Conservation (phyloP, 257 asterid species). For the Nicotiana tabacum region DNA sequence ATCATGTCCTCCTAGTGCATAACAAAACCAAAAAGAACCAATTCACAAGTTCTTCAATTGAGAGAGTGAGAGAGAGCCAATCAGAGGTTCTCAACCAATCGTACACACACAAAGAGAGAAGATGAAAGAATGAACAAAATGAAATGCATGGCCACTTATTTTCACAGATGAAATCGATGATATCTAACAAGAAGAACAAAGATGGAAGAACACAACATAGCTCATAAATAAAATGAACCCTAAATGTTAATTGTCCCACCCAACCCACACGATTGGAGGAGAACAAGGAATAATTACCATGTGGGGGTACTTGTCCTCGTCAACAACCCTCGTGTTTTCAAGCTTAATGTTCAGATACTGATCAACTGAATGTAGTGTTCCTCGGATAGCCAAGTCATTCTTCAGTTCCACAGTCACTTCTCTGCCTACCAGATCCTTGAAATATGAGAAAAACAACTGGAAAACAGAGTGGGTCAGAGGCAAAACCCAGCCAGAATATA, state of each 20-base stretch:
- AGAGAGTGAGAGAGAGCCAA: not conserved
- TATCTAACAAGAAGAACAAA: not conserved
- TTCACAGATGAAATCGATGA: not conserved
- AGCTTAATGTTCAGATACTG: constrained; percentile 95
- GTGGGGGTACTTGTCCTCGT: constrained; percentile 93
- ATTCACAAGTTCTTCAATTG: not conserved
- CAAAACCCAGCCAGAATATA: not conserved
- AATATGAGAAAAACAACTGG: constrained; percentile 97
- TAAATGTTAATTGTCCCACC: not conserved
- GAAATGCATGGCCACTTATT: not conserved
- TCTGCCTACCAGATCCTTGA: constrained; percentile 95
- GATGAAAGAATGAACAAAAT: not conserved
- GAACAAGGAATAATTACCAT: constrained; percentile 42
- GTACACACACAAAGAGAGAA: not conserved
- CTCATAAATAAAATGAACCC: too few relatives aligned
- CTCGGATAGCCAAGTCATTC: constrained; percentile 91
- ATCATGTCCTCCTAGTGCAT: not conserved
- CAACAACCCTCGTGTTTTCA: constrained; percentile 90
- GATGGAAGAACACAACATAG: not conserved
- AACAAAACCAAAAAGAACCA: not conserved
- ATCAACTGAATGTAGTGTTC: constrained; percentile 93
- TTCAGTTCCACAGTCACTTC: constrained; percentile 96
- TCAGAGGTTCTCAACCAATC: not conserved
- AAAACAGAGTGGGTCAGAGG: not conserved
- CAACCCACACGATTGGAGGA: not conserved